These are phyloP conservation scores for Vitellaria paradoxa DNA, from an alignment of 179 eudicot species.

Conservation along the genomic window DNA sequence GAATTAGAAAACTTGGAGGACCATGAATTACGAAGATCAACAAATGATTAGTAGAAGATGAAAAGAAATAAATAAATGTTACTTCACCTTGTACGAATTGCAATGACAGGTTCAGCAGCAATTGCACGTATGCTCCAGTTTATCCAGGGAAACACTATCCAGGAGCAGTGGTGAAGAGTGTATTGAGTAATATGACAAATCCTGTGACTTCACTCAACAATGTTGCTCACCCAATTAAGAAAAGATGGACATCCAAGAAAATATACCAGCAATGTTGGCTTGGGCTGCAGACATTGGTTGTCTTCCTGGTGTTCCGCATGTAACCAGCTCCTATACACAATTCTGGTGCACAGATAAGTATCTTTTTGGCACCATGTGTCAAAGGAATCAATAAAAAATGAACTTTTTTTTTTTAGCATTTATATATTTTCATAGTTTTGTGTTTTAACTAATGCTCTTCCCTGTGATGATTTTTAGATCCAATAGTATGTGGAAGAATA, in stretches of 20 bases:
- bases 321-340: constrained; percentile 20
- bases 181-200: neutral
- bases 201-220: constrained; percentile 20
- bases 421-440: too few species aligned
- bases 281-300: constrained; percentile 29
- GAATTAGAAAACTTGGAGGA: constrained; percentile 12
- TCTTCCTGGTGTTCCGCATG: constrained; percentile 25
- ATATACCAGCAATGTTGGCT: neutral
- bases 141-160: constrained; percentile 18
- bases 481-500: too few species aligned
- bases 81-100: constrained; percentile 74
- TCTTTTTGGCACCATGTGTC: too few species aligned
- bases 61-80: constrained; percentile 6
- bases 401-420: too few species aligned
- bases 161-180: constrained; percentile 7
- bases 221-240: constrained; percentile 8
- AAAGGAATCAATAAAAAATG: too few species aligned
- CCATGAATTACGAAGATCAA: constrained; percentile 1
- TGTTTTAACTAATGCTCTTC: too few species aligned
- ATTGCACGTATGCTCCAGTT: constrained; percentile 92
- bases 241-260: constrained; percentile 24
- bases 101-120: constrained; percentile 87
- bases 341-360: neutral
- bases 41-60: constrained; percentile 20
- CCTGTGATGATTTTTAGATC: too few species aligned